Percentiles rank a stretch among this genome's conserved stretches.
These are phyloP conservation scores for Carnegiea gigantea DNA, from an alignment of 179 eudicot genomes.

Conservation along the genomic window DNA sequence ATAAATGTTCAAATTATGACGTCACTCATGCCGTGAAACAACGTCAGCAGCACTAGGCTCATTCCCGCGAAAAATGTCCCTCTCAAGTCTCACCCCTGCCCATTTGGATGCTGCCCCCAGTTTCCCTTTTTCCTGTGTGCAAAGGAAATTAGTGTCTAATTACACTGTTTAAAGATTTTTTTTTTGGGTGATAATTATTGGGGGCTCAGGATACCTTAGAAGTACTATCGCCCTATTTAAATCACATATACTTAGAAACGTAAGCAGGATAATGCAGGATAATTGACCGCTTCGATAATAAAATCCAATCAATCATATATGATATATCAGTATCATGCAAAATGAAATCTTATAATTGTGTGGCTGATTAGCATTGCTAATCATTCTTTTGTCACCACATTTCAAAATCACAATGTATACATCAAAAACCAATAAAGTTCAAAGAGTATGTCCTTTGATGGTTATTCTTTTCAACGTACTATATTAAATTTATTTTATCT, in stretches of 20 bases:
- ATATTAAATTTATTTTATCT: no score
- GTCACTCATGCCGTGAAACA: background rate
- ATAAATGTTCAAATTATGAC: constrained; percentile 13
- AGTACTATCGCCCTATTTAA: background rate
- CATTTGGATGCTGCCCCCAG: background rate
- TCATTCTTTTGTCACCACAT: background rate
- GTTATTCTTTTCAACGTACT: no score
- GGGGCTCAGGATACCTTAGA: background rate
- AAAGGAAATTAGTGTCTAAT: background rate
- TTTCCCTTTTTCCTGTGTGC: background rate
- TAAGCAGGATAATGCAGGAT: background rate
- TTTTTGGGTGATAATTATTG: background rate
- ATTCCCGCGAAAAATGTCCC: constrained; percentile 17
- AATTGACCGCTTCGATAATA: background rate
- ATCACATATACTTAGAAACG: background rate
- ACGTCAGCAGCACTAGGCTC: constrained; percentile 13
- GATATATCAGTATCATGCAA: background rate
- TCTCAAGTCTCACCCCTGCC: no score
- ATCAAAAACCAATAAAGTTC: background rate
- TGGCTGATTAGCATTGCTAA: background rate
- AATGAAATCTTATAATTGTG: no score
- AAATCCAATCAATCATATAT: background rate
- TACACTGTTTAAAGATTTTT: background rate
- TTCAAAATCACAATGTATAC: background rate
- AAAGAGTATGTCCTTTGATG: no score